phyloP scores from a whole-genome alignment of 805 yeast species.

The Yueomyces sp. region DNA sequence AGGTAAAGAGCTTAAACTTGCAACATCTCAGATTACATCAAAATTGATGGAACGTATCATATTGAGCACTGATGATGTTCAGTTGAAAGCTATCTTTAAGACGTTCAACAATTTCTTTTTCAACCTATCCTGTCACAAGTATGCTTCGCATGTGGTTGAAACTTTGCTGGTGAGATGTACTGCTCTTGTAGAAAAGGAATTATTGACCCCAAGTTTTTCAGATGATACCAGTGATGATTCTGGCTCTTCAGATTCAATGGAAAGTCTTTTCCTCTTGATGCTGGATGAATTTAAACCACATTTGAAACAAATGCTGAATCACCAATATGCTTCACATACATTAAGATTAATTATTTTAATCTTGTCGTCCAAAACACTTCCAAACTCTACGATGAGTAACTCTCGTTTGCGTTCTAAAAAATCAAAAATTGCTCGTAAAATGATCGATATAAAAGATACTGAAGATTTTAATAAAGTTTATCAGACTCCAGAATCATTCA shows the following conservation, averaged over 20 bases:
- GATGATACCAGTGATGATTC: constrained; percentile 25
- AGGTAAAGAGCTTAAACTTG: constrained; percentile 84
- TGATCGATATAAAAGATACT: constrained; percentile 76
- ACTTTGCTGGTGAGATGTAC: constrained; percentile 69
- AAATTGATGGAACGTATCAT: constrained; percentile 80
- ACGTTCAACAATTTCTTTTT: constrained; percentile 63
- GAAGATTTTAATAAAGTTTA: constrained; percentile 55
- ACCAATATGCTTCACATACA: constrained; percentile 83
- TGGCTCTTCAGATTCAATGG: constrained; percentile 37
- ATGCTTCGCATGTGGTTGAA: constrained; percentile 87
- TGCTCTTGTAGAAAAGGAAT: constrained; percentile 59
- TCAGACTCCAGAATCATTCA: constrained; percentile 60
- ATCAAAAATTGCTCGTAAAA: constrained; percentile 80
- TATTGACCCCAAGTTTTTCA: constrained; percentile 33
- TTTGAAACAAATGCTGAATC: constrained; percentile 44
- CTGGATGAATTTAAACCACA: constrained; percentile 53
- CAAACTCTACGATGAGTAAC: constrained; percentile 54
- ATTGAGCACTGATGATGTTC: constrained; percentile 48
- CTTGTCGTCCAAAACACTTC: constrained; percentile 64
- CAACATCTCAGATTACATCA: constrained; percentile 89
- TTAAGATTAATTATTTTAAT: constrained; percentile 59
- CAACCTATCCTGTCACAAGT: constrained; percentile 73
- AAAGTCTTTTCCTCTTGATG: constrained; percentile 49
- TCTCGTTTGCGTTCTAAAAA: constrained; percentile 71
- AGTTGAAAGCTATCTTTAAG: constrained; percentile 50